phyloP scores from a whole-genome alignment of 1,284 basidiomycete species.

The Sparassis latifolia region DNA sequence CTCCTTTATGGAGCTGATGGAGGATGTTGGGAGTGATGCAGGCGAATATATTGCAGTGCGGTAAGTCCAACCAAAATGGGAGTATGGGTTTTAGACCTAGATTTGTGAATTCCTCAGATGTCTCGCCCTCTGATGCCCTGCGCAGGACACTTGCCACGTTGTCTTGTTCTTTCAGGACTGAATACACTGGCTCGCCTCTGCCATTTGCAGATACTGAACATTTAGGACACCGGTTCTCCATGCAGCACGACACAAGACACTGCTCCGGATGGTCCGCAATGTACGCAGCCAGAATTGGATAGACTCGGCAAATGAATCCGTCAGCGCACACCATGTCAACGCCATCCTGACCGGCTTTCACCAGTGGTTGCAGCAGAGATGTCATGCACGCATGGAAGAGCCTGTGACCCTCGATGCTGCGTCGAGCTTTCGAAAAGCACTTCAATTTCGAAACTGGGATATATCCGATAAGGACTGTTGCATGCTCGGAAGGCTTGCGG shows the following conservation, averaged over 20 bases:
- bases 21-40: constrained; percentile 25
- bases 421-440: constrained; percentile 17
- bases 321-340: constrained; percentile 11
- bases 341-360: constrained; percentile 8
- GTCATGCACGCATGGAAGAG: constrained; percentile 19
- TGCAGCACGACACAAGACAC: constrained; percentile 8
- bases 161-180: neutral
- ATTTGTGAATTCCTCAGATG: neutral
- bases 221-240: constrained; percentile 1
- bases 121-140: neutral
- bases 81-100: neutral
- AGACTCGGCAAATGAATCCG: constrained; percentile 7
- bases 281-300: constrained; percentile 15
- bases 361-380: constrained; percentile 9
- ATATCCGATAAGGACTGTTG: constrained; percentile 31
- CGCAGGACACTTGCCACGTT: neutral
- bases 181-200: neutral
- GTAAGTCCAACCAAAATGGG: constrained; percentile 9
- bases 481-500: constrained; percentile 19
- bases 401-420: constrained; percentile 11
- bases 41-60: constrained; percentile 15
- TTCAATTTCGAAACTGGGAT: constrained; percentile 32
- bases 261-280: constrained; percentile 21
- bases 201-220: neutral
- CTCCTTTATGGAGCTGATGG: constrained; percentile 26